Percentiles rank a stretch among this genome's conserved stretches.
Conservation (phyloP, 2,329 filamentous ascomycete genomes). For the Lecanosticta acicola region DNA sequence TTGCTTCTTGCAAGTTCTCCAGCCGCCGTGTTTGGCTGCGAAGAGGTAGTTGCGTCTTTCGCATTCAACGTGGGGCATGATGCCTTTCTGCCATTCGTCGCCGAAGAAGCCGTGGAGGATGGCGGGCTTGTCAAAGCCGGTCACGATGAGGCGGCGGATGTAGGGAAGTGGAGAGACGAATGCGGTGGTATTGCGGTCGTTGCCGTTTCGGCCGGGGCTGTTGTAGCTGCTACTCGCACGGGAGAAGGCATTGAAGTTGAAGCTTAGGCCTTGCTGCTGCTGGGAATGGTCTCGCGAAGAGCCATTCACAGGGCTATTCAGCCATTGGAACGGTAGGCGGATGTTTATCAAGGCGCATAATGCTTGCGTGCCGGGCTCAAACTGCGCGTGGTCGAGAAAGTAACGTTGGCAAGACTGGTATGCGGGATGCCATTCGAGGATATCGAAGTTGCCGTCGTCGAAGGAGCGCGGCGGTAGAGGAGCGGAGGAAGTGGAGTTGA, state of each 20-base stretch:
- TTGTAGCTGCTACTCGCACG: conserved; percentile 39
- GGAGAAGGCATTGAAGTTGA: conserved; percentile 20
- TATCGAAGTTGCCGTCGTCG: conserved; percentile 57
- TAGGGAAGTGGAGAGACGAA: conserved; percentile 76
- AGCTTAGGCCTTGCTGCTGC: conserved; percentile 5
- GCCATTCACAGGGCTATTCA: conserved; percentile 44
- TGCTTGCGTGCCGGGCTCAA: conserved; percentile 75
- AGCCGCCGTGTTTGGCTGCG: conserved; percentile 84
- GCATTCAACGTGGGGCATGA: conserved; percentile 77
- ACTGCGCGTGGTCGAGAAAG: conserved; percentile 87
- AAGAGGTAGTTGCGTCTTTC: conserved; percentile 94
- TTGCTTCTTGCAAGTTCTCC: conserved; percentile 80
- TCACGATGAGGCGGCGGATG: conserved; percentile 81
- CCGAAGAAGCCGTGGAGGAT: conserved; percentile 96
- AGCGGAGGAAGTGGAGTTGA: neutral
- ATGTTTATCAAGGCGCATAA: conserved; percentile 91
- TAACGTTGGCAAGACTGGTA: conserved; percentile 86
- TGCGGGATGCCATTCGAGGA: conserved; percentile 87
- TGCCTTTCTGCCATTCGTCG: conserved; percentile 78
- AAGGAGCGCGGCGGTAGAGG: conserved; percentile 20
- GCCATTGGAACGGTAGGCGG: conserved; percentile 75
- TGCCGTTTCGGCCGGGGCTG: conserved; percentile 26
- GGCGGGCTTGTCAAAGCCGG: conserved; percentile 78
- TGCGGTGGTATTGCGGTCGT: conserved; percentile 7
- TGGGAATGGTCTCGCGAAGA: conserved; percentile 22